Evolutionary conservation across 129 eudicot genomes (phyloP), one percentile per base, ranked within the genome.

Genomic region (Deinandra increscens): DNA sequence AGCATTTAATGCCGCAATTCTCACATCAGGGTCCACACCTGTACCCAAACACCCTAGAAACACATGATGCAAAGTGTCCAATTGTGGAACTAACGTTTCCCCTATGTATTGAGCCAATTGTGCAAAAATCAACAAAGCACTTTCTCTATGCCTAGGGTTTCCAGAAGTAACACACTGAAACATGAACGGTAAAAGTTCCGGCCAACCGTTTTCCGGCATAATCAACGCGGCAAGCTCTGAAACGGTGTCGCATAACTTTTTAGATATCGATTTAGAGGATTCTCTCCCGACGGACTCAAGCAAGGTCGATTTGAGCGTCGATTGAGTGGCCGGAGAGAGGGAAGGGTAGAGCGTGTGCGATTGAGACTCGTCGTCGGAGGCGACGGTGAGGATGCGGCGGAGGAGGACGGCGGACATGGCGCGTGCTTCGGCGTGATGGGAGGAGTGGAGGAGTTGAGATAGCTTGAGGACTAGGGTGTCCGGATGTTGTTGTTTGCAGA

Each of bases 21-120:
- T 60, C 49, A 94, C 99, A 56, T 89, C 95, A 3, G 81, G 42
- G 36, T 76, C 81, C 17, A 79, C 59, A 13, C 92, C 85, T 6
- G 60, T 59, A 18, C 82, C 85, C 75, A 94, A 66, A 68, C 86
- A 79, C 49, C 73, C 65, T 42, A 73, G 6, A 68, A 94, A 94
- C 14, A 94, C 97, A 0, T 81, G 68, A 65, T 94, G 97, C 46
- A 94, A 79, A 18, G 86, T 88, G n/a, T 81, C 88, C 22, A 89
- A 51, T 66, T 81, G 70, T 0, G 90, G 88, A 33, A 84, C 29
- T 61, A 94, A 64, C 15, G 69, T 77, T 29, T 90, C 97, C 0
- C 99, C 99, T 0, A 90, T 84, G 63, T 66, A 85, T 66, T 87
- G 96, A 15, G 99, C 91, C 73, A 94, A 80, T 67, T 90, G 97